Base-by-base conservation (phyloP, 2,329 filamentous ascomycete genomes). In the Sphaerulina musiva region DNA sequence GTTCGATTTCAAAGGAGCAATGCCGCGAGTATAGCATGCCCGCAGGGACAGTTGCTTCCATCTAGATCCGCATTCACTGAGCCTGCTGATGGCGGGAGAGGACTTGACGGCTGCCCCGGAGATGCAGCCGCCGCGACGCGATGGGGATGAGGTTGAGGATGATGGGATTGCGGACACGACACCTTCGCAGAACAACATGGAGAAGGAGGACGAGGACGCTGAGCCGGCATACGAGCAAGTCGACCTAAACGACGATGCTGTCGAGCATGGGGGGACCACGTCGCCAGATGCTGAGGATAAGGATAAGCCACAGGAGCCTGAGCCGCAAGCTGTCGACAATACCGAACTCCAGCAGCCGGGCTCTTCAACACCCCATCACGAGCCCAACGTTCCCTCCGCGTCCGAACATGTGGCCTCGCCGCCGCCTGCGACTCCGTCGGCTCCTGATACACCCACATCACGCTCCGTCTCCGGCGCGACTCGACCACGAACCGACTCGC, bases 401-500 rank as follows among this genome's bases (percentile, higher is more conserved):
- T 53, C 58, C 9, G 46, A 50, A n/a, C 57, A 50, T 8, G 53
- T 56, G n/a, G 48, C 55, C 12, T 52, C 57, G 42, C 51, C 59
- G 23, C 46, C 56, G 12, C 46, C 60, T 5, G 54, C 59, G n/a
- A 58, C 55, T 23, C 52, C 56, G 12, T 59, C 62, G 20, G 48
- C 56, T 8, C 56, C 59, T 17, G 56, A 54, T 14, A 63, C 63
- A 10, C 56, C 63, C 14, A 58, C 41, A 2, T 34, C 54, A 32
- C 53, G 53, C 23, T 53, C 51, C 12, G 17, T 46, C 26, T 31
- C 48, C 36, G 52, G 51, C 41, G 34, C 48, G 26, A 58, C 56
- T 12, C 75, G 79, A 53, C 64, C 73, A 53, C 76, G 81, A 54
- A 83, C 82, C 12, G 81, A 83, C 68, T 84, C 81, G 31, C 75